Percentiles rank a stretch among this genome's conserved stretches.
Evolutionary conservation across 2,329 filamentous ascomycete genomes (phyloP).

Genomic region (Triangularia setosa): DNA sequence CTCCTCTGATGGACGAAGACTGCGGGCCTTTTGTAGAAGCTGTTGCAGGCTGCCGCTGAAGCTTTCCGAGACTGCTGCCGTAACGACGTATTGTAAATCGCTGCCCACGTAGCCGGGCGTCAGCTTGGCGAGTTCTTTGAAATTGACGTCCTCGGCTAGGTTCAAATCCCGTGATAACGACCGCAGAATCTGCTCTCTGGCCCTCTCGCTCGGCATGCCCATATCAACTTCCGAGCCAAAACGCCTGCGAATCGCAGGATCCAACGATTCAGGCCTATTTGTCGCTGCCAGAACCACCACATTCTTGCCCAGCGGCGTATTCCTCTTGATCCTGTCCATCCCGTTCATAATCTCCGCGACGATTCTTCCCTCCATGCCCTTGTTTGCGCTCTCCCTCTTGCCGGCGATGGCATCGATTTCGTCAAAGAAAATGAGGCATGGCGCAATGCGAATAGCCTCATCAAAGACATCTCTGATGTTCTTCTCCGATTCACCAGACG

Average conservation of each 20-base stretch:
- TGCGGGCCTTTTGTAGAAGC: conserved; percentile 22
- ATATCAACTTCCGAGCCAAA: conserved; percentile 83
- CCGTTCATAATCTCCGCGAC: conserved; percentile 79
- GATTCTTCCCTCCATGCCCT: conserved; percentile 86
- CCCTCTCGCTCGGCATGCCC: conserved; percentile 75
- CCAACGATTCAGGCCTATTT: conserved; percentile 80
- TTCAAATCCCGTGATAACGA: conserved; percentile 65
- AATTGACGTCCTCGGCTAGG: conserved; percentile 68
- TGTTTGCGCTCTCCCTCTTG: conserved; percentile 76
- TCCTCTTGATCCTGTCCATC: conserved; percentile 77
- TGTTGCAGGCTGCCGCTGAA: conserved; percentile 30
- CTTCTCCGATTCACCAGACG: conserved; percentile 87
- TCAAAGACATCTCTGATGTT: conserved; percentile 83
- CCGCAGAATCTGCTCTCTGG: conserved; percentile 72
- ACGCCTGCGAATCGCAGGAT: conserved; percentile 70
- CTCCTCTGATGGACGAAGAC: conserved; percentile 9
- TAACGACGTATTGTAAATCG: conserved; percentile 68
- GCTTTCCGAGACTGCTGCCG: conserved; percentile 39
- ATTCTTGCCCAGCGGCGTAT: conserved; percentile 66
- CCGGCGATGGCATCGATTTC: conserved; percentile 89
- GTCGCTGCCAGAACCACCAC: conserved; percentile 91
- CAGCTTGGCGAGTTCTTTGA: conserved; percentile 68
- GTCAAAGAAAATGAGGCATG: conserved; percentile 87
- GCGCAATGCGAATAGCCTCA: conserved; percentile 78
- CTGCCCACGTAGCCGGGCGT: conserved; percentile 93